phyloP scores from a whole-genome alignment of 2,329 filamentous ascomycete genomes.

The Xylariaceae sp. region DNA sequence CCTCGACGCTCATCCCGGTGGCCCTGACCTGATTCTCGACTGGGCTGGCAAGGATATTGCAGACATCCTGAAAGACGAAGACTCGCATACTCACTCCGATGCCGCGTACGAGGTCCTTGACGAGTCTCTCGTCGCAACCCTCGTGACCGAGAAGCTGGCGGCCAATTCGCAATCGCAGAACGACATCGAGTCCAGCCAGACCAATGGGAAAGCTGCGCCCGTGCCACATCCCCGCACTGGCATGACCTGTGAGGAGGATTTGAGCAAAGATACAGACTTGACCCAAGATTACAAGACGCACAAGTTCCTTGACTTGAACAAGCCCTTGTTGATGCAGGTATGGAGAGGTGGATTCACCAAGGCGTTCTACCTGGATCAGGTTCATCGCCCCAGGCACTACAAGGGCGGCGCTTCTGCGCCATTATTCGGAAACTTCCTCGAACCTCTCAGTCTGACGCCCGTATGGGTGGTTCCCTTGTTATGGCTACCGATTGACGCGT shows the following conservation, averaged over 20 bases:
- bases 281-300: conserved; percentile 74
- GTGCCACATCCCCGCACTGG: conserved; percentile 63
- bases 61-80: conserved; percentile 73
- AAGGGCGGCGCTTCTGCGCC: conserved; percentile 88
- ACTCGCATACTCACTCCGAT: conserved; percentile 82
- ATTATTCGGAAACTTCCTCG: conserved; percentile 96
- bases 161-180: conserved; percentile 34
- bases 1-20: conserved; percentile 83
- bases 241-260: conserved; percentile 82
- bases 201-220: conserved; percentile 30
- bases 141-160: conserved; percentile 54
- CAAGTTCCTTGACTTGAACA: conserved; percentile 88
- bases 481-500: conserved; percentile 77
- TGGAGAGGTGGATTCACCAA: conserved; percentile 86
- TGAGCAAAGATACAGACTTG: conserved; percentile 78
- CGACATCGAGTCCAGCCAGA: conserved; percentile 33
- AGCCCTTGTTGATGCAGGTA: conserved; percentile 79
- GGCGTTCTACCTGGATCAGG: conserved; percentile 94
- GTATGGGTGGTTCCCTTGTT: conserved; percentile 85
- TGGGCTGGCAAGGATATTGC: conserved; percentile 84
- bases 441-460: conserved; percentile 89
- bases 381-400: conserved; percentile 93
- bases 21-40: conserved; percentile 79
- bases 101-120: conserved; percentile 94
- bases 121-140: conserved; percentile 77